Conservation (phyloP, 257 asterid genomes). For the Nicotiana paniculata region DNA sequence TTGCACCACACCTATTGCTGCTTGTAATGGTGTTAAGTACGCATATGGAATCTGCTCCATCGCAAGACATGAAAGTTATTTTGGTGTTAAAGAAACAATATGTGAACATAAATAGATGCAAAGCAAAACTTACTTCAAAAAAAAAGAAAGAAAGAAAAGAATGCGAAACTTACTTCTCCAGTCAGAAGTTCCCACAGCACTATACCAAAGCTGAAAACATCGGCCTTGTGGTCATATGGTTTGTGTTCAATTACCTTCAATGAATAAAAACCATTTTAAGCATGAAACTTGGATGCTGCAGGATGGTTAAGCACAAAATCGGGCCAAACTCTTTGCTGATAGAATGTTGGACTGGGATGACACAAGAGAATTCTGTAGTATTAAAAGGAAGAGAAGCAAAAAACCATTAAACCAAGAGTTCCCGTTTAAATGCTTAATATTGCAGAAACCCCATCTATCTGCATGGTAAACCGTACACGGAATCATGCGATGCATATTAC, state of each 20-base stretch:
- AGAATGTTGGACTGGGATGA: background rate
- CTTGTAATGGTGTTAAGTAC: conserved; percentile 43
- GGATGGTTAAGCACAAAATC: background rate
- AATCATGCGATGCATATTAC: background rate
- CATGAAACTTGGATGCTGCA: background rate
- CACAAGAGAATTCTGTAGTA: background rate
- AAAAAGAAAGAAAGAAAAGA: too few species aligned
- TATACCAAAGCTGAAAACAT: conserved; percentile 42
- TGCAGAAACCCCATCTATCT: background rate
- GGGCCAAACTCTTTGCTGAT: background rate
- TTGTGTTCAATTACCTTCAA: conserved; percentile 48
- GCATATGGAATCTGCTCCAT: conserved; percentile 40
- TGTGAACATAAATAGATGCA: background rate
- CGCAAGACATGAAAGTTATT: conserved; percentile 7
- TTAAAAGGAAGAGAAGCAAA: background rate
- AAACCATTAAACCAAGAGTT: background rate
- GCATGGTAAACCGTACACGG: background rate
- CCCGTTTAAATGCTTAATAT: background rate
- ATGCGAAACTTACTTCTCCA: conserved; percentile 29
- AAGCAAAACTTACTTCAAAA: background rate
- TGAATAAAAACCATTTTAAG: background rate
- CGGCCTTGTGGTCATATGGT: conserved; percentile 43
- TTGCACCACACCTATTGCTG: conserved; percentile 47
- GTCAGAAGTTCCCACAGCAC: conserved; percentile 49
- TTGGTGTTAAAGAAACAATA: background rate